Evolutionary conservation across 108 stramenopile species (phyloP).

Genomic region (Aurantiochytrium sp.): DNA sequence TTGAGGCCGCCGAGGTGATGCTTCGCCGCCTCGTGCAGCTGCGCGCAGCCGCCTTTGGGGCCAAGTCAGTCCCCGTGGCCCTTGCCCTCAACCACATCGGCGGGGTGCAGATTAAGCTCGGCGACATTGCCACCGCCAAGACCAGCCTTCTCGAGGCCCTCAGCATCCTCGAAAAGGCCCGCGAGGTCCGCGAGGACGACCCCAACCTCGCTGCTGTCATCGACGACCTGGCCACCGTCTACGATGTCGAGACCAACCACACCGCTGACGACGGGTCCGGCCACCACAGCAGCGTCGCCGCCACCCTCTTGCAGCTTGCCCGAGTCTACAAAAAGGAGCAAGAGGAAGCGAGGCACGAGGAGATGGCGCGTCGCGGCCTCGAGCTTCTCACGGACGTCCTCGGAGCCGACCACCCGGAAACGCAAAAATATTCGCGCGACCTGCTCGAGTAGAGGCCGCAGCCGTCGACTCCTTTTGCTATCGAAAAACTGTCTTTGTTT

Average conservation of each 20-base stretch:
- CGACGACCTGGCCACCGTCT: neutral
- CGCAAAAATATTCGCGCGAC: neutral
- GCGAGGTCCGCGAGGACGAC: neutral
- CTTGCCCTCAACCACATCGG: neutral
- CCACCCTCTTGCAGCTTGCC: neutral
- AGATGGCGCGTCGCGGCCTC: neutral
- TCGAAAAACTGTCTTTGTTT: no score
- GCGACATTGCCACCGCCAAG: neutral
- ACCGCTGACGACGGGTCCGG: neutral
- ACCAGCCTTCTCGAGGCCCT: neutral
- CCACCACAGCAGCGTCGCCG: neutral
- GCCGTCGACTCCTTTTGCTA: no score
- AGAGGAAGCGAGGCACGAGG: neutral
- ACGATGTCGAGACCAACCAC: neutral
- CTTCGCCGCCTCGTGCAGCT: neutral
- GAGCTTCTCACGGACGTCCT: neutral
- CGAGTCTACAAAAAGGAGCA: neutral
- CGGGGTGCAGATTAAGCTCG: neutral
- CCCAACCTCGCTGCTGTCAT: neutral
- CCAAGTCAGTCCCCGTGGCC: neutral
- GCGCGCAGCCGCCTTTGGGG: neutral
- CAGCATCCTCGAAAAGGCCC: neutral
- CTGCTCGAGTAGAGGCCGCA: neutral
- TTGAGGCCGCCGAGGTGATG: neutral
- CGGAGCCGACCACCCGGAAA: conserved; percentile 14